Conservation (phyloP, 2,329 filamentous ascomycete species). For the Botrytis porri region DNA sequence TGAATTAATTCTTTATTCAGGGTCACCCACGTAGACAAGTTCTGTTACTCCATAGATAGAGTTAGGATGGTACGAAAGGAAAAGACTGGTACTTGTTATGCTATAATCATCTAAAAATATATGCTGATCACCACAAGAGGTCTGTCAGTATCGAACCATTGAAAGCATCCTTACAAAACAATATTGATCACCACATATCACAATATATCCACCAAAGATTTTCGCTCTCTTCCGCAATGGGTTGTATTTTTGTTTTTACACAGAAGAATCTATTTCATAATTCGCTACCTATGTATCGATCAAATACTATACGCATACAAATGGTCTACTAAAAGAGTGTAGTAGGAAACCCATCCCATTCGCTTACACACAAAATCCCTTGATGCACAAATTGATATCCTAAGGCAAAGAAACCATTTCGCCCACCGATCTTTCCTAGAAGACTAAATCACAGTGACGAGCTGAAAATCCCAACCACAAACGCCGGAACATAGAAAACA, state of each 20-base stretch:
- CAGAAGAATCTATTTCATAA: not conserved
- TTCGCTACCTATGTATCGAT: not conserved
- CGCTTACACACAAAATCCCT: not conserved
- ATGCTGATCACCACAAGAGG: not conserved
- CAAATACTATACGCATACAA: constrained; percentile 1
- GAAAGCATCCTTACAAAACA: not conserved
- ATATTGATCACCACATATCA: not conserved
- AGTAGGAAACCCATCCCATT: not conserved
- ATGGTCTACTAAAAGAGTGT: not conserved
- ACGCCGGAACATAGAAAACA: constrained; percentile 1
- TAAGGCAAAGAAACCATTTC: not conserved
- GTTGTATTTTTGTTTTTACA: not conserved
- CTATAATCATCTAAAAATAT: not conserved
- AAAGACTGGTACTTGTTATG: not conserved
- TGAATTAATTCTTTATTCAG: not conserved
- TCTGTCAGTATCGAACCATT: not conserved
- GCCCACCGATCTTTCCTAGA: not conserved
- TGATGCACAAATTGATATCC: constrained; percentile 1
- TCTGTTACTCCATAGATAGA: not conserved
- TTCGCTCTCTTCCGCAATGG: not conserved
- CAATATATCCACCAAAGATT: not conserved
- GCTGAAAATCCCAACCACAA: not conserved
- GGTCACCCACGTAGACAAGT: not conserved
- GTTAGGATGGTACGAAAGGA: not conserved
- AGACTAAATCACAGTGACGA: not conserved